phyloP scores from a whole-genome alignment of 495 filamentous ascomycete genomes.

The Neurospora sp. region DNA sequence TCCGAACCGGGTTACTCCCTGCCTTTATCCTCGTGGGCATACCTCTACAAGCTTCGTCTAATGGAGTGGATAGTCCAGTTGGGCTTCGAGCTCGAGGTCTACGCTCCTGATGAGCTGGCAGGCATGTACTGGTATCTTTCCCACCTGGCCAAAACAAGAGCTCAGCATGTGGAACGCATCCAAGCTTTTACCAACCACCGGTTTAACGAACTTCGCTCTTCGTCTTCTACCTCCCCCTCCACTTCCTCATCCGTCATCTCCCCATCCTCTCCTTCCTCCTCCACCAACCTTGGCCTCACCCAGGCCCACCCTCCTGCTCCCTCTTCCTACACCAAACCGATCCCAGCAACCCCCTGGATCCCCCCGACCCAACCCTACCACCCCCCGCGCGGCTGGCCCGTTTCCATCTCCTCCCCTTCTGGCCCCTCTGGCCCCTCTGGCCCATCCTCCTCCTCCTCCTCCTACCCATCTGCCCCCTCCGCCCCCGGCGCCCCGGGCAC shows the following conservation, averaged over 20 bases:
- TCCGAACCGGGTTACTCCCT: conserved; percentile 37
- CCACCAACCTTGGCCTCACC: background rate
- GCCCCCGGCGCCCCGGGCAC: background rate
- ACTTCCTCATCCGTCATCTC: background rate
- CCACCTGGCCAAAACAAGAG: conserved; percentile 44
- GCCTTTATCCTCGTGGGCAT: conserved; percentile 80
- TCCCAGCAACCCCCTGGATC: background rate
- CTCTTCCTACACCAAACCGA: background rate
- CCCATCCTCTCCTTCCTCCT: background rate
- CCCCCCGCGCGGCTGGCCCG: conserved; percentile 6
- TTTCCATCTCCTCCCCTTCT: conserved; percentile 9
- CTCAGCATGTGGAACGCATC: conserved; percentile 60
- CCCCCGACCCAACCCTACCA: background rate
- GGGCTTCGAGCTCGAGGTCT: conserved; percentile 91
- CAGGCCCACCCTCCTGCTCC: background rate
- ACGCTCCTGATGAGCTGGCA: conserved; percentile 74
- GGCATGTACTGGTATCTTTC: conserved; percentile 85
- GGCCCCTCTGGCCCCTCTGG: too few species aligned
- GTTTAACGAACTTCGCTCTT: conserved; percentile 20
- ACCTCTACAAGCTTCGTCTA: conserved; percentile 75
- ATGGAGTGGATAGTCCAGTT: conserved; percentile 85
- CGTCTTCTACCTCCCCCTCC: background rate
- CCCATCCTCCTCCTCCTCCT: background rate
- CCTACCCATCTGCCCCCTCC: too few species aligned
- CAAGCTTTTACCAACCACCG: conserved; percentile 45